phyloP scores from a whole-genome alignment of 2,329 filamentous ascomycete genomes.

The Cladosporium sp. region DNA sequence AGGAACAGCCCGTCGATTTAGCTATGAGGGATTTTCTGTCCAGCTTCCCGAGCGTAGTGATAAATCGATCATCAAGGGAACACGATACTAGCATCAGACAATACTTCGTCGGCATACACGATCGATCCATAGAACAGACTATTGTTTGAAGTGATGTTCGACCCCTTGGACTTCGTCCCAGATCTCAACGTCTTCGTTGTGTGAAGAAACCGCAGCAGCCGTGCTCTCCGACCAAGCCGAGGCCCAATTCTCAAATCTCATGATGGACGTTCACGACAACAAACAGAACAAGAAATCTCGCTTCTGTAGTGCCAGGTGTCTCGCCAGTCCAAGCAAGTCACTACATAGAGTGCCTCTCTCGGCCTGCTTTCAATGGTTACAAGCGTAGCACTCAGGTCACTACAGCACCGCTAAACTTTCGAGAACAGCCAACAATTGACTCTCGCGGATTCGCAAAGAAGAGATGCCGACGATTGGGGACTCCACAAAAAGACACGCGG shows the following conservation, averaged over 20 bases:
- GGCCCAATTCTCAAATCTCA: neutral
- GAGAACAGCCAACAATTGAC: neutral
- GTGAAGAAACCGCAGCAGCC: neutral
- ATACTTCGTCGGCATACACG: neutral
- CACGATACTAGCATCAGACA: neutral
- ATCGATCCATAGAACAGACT: neutral
- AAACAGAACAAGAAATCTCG: neutral
- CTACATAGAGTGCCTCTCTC: neutral
- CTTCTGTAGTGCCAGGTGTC: neutral
- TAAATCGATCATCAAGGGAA: neutral
- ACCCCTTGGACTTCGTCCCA: neutral
- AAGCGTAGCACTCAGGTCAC: neutral
- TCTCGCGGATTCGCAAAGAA: neutral
- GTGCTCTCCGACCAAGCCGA: neutral
- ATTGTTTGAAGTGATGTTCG: neutral
- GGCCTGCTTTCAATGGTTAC: neutral
- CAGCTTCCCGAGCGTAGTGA: neutral
- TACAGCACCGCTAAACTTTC: too few relatives aligned
- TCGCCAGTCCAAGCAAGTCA: neutral
- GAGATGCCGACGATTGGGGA: neutral
- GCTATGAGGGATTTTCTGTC: neutral
- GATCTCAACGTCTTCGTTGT: neutral
- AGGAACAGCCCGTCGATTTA: neutral
- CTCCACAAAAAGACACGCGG: conserved; percentile 10
- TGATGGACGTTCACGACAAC: neutral